Base-by-base conservation (phyloP, 2,329 filamentous ascomycete species). In the Akanthomyces muscarius region DNA sequence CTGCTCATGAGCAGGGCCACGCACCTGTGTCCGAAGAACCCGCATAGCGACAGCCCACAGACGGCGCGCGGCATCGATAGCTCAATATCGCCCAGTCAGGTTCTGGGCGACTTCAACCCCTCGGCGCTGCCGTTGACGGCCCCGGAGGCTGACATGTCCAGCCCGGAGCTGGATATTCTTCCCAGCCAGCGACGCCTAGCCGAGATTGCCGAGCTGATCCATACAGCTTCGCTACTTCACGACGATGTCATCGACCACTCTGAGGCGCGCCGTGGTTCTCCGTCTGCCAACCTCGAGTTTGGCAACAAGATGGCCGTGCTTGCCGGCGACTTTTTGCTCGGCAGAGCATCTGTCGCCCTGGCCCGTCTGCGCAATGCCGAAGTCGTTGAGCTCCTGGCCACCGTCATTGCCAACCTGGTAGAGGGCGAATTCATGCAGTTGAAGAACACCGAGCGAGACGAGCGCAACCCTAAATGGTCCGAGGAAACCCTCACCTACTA, bases 371-470 rank as follows among this genome's bases (percentile, higher is more conserved):
- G 94, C 38, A 92, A 99, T 72, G 90, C 93, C 50, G 95, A 99
- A 76, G 95, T 99, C 3, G 92, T 92, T 10, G 95, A 99, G 78
- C 84, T 99, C 8, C 81, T 99, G 36, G 92, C 95, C 4, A 98
- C 94, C 0, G 95, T 98, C 48, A 98, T 99, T 69, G 94, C 95
- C 51, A 99, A 99, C 74, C 81, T 99, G 30, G 93, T 99, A 23
- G 95, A 99, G 78, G 95, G 95, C 72, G 95, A 99, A 77, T 98
- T 99, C 80, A 99, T 99, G 95, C 95, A 99, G 80, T 81, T 99
- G 70, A 96, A 97, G 80, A 99, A 99, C 77, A 98, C 95, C 1
- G 91, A 90, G 52, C 83, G 86, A 67, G 94, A 97, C 73, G 94
- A 98, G 80, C 83, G 85, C 67, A 88, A 90, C 68, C 94, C 94